These are phyloP conservation scores for Phyllosticta citrichinensis DNA, from an alignment of 2,329 filamentous ascomycete genomes.

Conservation along the genomic window DNA sequence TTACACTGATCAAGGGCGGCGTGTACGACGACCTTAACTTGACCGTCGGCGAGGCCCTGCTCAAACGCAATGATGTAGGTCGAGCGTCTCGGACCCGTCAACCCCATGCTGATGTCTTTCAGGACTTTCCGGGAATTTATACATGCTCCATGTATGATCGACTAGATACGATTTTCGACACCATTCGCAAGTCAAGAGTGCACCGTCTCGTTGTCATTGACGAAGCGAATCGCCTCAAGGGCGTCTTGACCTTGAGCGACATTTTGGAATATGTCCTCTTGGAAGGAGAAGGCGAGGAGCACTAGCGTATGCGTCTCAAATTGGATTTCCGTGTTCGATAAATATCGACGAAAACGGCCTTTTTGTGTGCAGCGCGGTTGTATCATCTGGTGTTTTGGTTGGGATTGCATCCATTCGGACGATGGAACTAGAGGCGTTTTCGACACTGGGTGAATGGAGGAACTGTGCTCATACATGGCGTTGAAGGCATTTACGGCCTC, in stretches of 20 bases:
- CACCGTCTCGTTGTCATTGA: constrained; percentile 91
- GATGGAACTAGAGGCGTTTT: not conserved
- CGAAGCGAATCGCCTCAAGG: constrained; percentile 74
- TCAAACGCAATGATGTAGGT: constrained; percentile 66
- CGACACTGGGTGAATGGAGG: not conserved
- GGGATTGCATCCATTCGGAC: not conserved
- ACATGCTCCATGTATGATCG: constrained; percentile 88
- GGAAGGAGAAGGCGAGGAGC: constrained; percentile 55
- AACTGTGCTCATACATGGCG: not conserved
- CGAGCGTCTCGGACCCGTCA: not conserved
- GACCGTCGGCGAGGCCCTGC: constrained; percentile 78
- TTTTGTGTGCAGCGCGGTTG: not conserved
- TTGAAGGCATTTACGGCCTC: not conserved
- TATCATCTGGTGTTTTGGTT: not conserved
- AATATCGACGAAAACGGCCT: not conserved
- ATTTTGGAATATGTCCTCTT: constrained; percentile 92
- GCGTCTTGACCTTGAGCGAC: constrained; percentile 87
- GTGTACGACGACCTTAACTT: constrained; percentile 83
- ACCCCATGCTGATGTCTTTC: not conserved
- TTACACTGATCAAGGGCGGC: constrained; percentile 87
- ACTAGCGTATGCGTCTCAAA: not conserved
- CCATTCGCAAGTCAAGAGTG: constrained; percentile 86
- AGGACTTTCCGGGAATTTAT: constrained; percentile 93
- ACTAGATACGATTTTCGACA: constrained; percentile 92
- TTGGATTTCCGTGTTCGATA: not conserved